These are phyloP conservation scores for Lipomyces starkeyi DNA, from an alignment of 805 yeast species.

Conservation along the genomic window DNA sequence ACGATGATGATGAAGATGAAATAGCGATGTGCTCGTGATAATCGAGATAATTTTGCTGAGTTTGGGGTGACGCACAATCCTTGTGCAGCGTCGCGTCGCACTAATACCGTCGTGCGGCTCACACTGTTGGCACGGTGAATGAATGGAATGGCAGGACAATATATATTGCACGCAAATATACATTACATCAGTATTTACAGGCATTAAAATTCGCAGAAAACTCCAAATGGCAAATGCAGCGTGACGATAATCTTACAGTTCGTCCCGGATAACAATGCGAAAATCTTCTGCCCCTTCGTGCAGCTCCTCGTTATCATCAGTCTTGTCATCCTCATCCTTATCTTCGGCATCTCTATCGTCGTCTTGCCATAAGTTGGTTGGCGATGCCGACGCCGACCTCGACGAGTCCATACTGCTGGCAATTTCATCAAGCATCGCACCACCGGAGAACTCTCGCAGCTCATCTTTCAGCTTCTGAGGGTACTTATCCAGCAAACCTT, in stretches of 20 bases:
- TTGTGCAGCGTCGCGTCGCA: too few species aligned
- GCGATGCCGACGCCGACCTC: not conserved
- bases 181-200: not conserved
- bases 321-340: not conserved
- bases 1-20: not conserved
- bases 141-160: too few species aligned
- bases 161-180: too few species aligned
- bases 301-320: not conserved
- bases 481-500: constrained; percentile 10
- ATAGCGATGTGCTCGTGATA: not conserved
- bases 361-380: not conserved
- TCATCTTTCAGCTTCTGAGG: constrained; percentile 28
- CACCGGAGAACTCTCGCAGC: constrained; percentile 33
- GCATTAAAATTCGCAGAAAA: not conserved
- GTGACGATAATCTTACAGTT: not conserved
- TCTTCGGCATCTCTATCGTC: not conserved
- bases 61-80: too few species aligned
- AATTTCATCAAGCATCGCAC: constrained; percentile 13
- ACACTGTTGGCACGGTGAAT: too few species aligned
- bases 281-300: not conserved
- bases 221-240: not conserved
- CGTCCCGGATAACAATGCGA: not conserved
- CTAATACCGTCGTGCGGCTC: too few species aligned
- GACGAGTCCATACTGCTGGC: not conserved
- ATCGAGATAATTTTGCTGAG: too few species aligned